phyloP scores from a whole-genome alignment of 2,329 filamentous ascomycete genomes.

The Onygenales sp. region DNA sequence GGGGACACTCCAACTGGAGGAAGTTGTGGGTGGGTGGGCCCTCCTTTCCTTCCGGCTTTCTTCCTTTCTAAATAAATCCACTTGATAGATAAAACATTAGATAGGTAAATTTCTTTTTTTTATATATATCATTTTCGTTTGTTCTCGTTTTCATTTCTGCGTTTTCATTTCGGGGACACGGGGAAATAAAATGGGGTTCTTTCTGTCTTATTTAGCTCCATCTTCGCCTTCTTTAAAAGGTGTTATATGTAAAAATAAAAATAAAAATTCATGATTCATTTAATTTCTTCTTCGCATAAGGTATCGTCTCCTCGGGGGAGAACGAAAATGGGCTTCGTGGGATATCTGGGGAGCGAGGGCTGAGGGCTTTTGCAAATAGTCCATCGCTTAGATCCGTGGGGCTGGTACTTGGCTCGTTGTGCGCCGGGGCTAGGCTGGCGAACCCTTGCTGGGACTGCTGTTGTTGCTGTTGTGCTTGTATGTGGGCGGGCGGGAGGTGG shows the following conservation, averaged over 20 bases:
- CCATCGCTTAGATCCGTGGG: constrained; percentile 59
- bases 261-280: constrained; percentile 7
- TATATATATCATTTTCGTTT: background rate
- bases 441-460: background rate
- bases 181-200: no score
- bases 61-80: no score
- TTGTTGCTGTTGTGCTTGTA: constrained; percentile 26
- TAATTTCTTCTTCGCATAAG: constrained; percentile 11
- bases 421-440: background rate
- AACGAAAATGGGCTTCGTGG: constrained; percentile 71
- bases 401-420: constrained; percentile 21
- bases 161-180: background rate
- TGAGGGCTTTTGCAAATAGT: constrained; percentile 78
- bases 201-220: no score
- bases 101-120: no score
- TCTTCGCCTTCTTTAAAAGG: background rate
- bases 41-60: no score
- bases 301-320: constrained; percentile 31
- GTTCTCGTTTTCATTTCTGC: background rate
- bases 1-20: no score
- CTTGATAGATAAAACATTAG: no score
- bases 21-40: no score
- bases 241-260: background rate
- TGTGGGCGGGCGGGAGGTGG: constrained; percentile 26
- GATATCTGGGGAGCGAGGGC: constrained; percentile 77